phyloP scores from a whole-genome alignment of 2,329 filamentous ascomycete species.

The Pseudocercospora macadamiae region DNA sequence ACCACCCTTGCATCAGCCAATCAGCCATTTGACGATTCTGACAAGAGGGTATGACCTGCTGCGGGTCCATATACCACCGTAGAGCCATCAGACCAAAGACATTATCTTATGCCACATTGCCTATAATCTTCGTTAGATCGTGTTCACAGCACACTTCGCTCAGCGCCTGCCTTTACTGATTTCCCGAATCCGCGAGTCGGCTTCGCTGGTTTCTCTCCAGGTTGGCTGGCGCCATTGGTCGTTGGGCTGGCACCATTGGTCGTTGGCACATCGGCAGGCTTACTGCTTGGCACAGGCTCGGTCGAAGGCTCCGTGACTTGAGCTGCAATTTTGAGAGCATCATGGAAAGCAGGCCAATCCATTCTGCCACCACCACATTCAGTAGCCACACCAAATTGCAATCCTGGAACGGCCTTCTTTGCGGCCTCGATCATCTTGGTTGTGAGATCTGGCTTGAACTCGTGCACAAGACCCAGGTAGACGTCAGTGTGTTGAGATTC shows the following conservation, averaged over 20 bases:
- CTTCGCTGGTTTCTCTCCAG: not conserved
- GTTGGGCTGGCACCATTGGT: not conserved
- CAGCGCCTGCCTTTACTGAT: not conserved
- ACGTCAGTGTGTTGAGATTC: conserved; percentile 40
- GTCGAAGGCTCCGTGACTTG: conserved; percentile 22
- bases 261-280: not conserved
- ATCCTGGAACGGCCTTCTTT: conserved; percentile 30
- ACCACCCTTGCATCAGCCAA: not conserved
- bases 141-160: not conserved
- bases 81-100: not conserved
- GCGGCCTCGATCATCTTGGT: conserved; percentile 43
- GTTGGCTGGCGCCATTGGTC: not conserved
- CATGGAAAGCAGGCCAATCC: conserved; percentile 35
- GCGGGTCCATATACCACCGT: not conserved
- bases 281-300: not conserved
- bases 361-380: conserved; percentile 49
- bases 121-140: no score
- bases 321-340: conserved; percentile 28
- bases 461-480: conserved; percentile 48
- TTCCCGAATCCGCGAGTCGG: not conserved
- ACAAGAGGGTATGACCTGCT: not conserved
- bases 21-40: not conserved
- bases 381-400: conserved; percentile 45
- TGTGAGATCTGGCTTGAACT: conserved; percentile 44
- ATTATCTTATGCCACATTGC: not conserved